These are phyloP conservation scores for Pilaira anomala DNA, from an alignment of 192 early-diverging fungal species.

Conservation along the genomic window DNA sequence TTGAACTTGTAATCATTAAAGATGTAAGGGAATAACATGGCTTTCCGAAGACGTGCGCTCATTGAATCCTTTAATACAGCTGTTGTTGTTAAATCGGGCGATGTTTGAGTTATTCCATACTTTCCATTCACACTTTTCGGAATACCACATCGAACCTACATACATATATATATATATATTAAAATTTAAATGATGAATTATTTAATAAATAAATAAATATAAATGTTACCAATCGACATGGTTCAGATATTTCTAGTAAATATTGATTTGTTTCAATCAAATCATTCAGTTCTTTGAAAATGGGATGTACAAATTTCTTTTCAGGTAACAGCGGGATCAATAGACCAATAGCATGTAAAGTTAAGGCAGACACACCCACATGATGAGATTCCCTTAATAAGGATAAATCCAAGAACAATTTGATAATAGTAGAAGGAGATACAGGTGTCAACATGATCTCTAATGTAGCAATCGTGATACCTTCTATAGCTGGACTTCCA, in stretches of 20 bases:
- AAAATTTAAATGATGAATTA: neutral
- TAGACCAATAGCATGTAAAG: slow-evolving; percentile 46
- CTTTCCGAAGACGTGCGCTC: slow-evolving; percentile 34
- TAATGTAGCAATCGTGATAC: slow-evolving; percentile 48
- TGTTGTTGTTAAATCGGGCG: slow-evolving; percentile 28
- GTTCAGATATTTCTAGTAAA: slow-evolving; percentile 38
- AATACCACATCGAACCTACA: slow-evolving; percentile 34
- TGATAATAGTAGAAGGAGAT: slow-evolving; percentile 38
- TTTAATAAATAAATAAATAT: neutral
- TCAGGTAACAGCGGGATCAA: slow-evolving; percentile 38
- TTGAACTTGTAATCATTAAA: slow-evolving; percentile 63
- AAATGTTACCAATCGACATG: slow-evolving; percentile 40
- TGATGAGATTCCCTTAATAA: slow-evolving; percentile 38
- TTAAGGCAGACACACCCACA: slow-evolving; percentile 36
- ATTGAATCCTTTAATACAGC: slow-evolving; percentile 31
- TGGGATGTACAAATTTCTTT: slow-evolving; percentile 44
- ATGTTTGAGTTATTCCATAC: slow-evolving; percentile 31
- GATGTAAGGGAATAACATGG: slow-evolving; percentile 49
- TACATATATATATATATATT: neutral
- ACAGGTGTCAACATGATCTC: slow-evolving; percentile 47
- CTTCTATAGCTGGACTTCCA: slow-evolving; percentile 57
- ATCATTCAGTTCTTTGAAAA: slow-evolving; percentile 46
- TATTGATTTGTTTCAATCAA: slow-evolving; percentile 37
- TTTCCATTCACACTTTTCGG: slow-evolving; percentile 38
- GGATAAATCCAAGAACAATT: slow-evolving; percentile 40